Evolutionary conservation across 352 stramenopile genomes (phyloP).

Genomic region (Phytophthora litchii): DNA sequence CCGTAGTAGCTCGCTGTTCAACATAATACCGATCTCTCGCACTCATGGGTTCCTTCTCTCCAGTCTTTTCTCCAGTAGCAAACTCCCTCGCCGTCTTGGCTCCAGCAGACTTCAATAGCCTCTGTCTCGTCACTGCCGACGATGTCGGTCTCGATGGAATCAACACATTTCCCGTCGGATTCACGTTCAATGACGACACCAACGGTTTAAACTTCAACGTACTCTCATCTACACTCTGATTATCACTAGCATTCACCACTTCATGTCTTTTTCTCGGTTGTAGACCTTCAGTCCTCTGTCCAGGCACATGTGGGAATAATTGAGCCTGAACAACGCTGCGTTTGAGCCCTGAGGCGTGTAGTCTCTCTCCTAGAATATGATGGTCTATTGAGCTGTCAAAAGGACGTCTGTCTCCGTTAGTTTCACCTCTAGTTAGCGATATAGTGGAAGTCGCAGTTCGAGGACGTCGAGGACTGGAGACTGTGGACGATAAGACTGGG

Average conservation of each 20-base stretch:
- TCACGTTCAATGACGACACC: conserved; percentile 33
- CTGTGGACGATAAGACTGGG: conserved; percentile 21
- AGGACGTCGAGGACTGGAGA: conserved; percentile 14
- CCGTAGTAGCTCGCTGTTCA: conserved; percentile 51
- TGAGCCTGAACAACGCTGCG: conserved; percentile 61
- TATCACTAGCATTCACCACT: background rate
- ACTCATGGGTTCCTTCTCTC: conserved; percentile 53
- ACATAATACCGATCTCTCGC: conserved; percentile 69
- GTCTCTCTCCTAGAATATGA: conserved; percentile 38
- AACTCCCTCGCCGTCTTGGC: conserved; percentile 30
- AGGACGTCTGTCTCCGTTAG: background rate
- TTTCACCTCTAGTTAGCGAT: background rate
- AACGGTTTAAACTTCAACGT: conserved; percentile 31
- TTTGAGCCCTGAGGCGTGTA: conserved; percentile 68
- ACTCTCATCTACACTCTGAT: conserved; percentile 22
- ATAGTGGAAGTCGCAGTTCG: conserved; percentile 3
- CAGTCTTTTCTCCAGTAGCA: background rate
- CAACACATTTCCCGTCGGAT: conserved; percentile 37
- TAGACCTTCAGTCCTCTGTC: background rate
- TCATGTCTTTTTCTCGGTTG: conserved; percentile 11
- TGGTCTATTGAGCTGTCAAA: background rate
- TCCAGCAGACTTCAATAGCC: conserved; percentile 3
- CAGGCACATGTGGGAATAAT: conserved; percentile 39
- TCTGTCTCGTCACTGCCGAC: conserved; percentile 28
- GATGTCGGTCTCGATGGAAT: conserved; percentile 59